A percentile compares a stretch with the other conserved stretches of the same genome.
phyloP scores from a whole-genome alignment of 768 basidiomycete genomes.

The Boletus rubropictus region DNA sequence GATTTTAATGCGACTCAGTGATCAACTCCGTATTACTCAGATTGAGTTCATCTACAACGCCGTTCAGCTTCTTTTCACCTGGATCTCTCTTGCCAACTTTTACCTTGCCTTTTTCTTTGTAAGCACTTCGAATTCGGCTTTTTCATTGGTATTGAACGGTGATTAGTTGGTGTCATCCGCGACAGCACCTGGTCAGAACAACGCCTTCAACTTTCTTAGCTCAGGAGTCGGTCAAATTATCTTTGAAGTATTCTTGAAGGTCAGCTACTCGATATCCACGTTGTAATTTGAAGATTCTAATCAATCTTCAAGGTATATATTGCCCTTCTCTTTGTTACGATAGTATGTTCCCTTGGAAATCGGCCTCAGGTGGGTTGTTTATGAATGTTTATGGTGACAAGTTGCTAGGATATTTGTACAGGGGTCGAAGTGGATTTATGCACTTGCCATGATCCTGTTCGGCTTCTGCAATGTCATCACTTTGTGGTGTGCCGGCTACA shows the following conservation, averaged over 20 bases:
- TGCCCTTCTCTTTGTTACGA: slow-evolving; percentile 72
- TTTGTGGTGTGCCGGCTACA: slow-evolving; percentile 87
- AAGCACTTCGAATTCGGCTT: slow-evolving; percentile 31
- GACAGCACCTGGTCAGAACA: slow-evolving; percentile 45
- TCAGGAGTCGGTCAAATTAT: slow-evolving; percentile 63
- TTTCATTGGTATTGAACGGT: slow-evolving; percentile 17
- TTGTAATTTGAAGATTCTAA: slow-evolving; percentile 20
- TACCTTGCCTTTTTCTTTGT: slow-evolving; percentile 94
- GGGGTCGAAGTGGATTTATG: slow-evolving; percentile 86
- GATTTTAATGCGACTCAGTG: not conserved
- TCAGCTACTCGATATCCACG: slow-evolving; percentile 11
- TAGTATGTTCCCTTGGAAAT: slow-evolving; percentile 88
- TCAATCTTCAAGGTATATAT: slow-evolving; percentile 58
- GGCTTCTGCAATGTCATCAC: slow-evolving; percentile 75
- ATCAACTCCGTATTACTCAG: slow-evolving; percentile 27
- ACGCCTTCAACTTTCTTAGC: slow-evolving; percentile 82
- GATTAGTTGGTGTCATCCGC: slow-evolving; percentile 76
- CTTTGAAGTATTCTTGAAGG: slow-evolving; percentile 73
- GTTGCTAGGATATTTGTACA: slow-evolving; percentile 22
- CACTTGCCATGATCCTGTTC: slow-evolving; percentile 68
- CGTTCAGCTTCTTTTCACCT: slow-evolving; percentile 84
- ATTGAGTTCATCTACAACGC: slow-evolving; percentile 91
- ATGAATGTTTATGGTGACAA: slow-evolving; percentile 1
- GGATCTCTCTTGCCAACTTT: slow-evolving; percentile 92
- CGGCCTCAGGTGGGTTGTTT: slow-evolving; percentile 53